These are phyloP conservation scores for Moesziomyces globuligerus DNA, from an alignment of 1,284 basidiomycete genomes.

Conservation along the genomic window DNA sequence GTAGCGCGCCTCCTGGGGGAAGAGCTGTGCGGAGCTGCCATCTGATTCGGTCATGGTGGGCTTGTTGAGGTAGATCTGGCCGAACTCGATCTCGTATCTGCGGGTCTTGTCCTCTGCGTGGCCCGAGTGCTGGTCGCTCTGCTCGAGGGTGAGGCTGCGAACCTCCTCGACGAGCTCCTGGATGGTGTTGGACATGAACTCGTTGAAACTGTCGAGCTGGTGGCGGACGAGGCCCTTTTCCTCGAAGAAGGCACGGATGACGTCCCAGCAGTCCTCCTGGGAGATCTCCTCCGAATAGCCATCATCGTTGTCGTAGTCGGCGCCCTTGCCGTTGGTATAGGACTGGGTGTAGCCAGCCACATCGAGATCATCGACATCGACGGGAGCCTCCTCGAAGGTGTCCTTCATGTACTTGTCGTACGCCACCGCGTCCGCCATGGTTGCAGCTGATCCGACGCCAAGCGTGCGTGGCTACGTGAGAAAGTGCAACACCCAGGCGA, in stretches of 20 bases:
- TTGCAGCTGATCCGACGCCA: conserved; percentile 18
- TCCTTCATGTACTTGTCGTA: conserved; percentile 60
- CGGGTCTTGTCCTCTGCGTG: conserved; percentile 72
- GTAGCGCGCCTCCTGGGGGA: conserved; percentile 96
- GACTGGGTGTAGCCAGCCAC: conserved; percentile 28
- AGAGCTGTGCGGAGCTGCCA: conserved; percentile 89
- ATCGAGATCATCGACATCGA: conserved; percentile 40
- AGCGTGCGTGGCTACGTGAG: conserved; percentile 7
- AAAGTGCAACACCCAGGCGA: background rate
- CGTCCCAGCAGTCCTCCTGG: conserved; percentile 66
- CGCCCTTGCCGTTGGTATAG: conserved; percentile 34
- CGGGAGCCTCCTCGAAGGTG: conserved; percentile 40
- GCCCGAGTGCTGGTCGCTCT: conserved; percentile 90
- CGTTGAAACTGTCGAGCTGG: conserved; percentile 97
- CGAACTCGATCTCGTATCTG: conserved; percentile 96
- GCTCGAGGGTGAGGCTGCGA: conserved; percentile 90
- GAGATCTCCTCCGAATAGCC: conserved; percentile 61
- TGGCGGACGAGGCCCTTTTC: conserved; percentile 97
- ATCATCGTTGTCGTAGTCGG: conserved; percentile 46
- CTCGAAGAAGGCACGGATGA: conserved; percentile 92
- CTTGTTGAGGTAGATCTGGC: conserved; percentile 94
- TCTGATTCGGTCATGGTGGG: conserved; percentile 96
- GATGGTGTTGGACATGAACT: conserved; percentile 99
- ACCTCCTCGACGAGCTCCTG: conserved; percentile 99
- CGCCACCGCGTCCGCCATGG: conserved; percentile 46